Base-by-base conservation (phyloP, 169 alveolate genomes). In the Eimeria maxima region DNA sequence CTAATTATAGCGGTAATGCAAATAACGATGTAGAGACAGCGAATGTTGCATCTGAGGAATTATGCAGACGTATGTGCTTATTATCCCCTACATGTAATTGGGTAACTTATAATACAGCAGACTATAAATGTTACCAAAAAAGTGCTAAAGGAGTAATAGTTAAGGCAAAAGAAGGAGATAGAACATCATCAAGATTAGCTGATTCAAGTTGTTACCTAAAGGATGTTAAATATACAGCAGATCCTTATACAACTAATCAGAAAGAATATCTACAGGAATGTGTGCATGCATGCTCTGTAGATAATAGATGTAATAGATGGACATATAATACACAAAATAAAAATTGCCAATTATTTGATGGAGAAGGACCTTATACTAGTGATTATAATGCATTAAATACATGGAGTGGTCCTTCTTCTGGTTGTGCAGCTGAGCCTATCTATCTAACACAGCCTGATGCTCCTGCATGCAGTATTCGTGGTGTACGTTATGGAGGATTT, bases 381-480 rank as follows among this genome's bases (percentile, higher is more conserved):
- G 5, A 10, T 3, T 38, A n/a, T 18, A 22, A 16, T 18, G 38
- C 47, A 11, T 20, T 18, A 11, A 14, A 22, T 42, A 4, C 55
- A 4, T 78, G 65, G 69, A 83, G 91, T 22, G 91, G 91, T 4
- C 71, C 91, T 20, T 53, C 50, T 53, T 53, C 50, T 7, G 76
- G 50, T 45, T 83, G 91, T 44, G 50, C 76, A 14, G 10, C 47
- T 29, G 91, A 83, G 5, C 57, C 53, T 5, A 50, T 83, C 53
- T 55, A 83, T n/a, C 7, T 22, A 3, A 1, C 29, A 24, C 24
- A 5, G 7, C 89, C 18, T 3, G 20, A 16, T n/a, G 89, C 33
- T 4, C 55, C 91, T n/a, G 3, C 50, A 5, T 83, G 91, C 53
- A 44, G 55, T 4, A 27, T 27, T 2, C 5, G 91, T 11, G 91